Evolutionary conservation across 139 green algal species (phyloP).

Genomic region (Micractinium sp.): DNA sequence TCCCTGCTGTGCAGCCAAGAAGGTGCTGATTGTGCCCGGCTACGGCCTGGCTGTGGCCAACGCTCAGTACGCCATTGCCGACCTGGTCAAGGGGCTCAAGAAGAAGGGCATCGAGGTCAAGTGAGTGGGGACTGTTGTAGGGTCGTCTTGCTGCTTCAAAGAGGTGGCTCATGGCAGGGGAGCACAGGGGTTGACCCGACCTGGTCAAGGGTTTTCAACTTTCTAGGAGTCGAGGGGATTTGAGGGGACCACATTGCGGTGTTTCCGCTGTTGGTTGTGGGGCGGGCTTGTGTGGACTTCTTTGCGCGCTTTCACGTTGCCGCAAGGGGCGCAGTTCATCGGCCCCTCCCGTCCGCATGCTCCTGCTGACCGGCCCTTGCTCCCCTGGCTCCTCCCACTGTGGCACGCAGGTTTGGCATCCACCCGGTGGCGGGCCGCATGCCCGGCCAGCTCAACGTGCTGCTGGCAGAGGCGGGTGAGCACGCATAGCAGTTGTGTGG

Average conservation of each 20-base stretch:
- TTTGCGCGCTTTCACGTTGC: too few species aligned
- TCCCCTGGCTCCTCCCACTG: too few species aligned
- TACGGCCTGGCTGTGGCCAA: conserved; percentile 90
- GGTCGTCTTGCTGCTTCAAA: not conserved
- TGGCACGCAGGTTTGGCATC: conserved; percentile 76
- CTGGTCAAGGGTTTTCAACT: too few species aligned
- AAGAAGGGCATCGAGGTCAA: conserved; percentile 63
- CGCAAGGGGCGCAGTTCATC: too few species aligned
- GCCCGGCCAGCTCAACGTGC: conserved; percentile 95
- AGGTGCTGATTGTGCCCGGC: conserved; percentile 87
- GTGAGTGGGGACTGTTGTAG: conserved; percentile 7
- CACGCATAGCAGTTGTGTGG: not conserved
- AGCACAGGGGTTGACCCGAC: too few species aligned
- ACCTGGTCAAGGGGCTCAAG: conserved; percentile 68
- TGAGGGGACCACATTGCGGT: too few species aligned
- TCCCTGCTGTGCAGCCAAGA: conserved; percentile 37
- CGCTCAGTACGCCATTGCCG: conserved; percentile 81
- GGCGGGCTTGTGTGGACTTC: too few species aligned
- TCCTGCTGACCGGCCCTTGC: too few species aligned
- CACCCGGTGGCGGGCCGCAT: conserved; percentile 89
- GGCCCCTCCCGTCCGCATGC: too few species aligned
- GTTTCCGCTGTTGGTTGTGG: too few species aligned
- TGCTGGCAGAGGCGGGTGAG: conserved; percentile 90
- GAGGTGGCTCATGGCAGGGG: too few species aligned
- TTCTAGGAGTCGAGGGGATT: too few species aligned